Evolutionary conservation across 2,329 filamentous ascomycete species (phyloP).

Genomic region (Aschersonia sp.): DNA sequence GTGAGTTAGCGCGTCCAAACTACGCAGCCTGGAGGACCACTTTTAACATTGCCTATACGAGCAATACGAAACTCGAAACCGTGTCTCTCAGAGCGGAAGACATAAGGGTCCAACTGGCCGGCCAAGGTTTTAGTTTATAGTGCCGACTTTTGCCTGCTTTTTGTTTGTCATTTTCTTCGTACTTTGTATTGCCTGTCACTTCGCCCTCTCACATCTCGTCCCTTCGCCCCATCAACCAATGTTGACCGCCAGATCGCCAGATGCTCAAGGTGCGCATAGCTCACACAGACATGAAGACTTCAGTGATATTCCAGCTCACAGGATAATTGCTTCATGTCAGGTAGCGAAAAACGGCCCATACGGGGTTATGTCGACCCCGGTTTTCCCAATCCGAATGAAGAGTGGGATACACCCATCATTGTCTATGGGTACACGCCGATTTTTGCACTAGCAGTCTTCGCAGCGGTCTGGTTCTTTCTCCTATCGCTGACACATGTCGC

Average conservation of each 20-base stretch:
- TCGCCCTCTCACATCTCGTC: background rate
- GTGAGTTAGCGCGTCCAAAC: no score
- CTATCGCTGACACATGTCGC: slow-evolving; percentile 21
- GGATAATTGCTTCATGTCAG: background rate
- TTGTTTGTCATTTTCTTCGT: background rate
- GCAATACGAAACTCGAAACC: no score
- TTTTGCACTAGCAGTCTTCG: slow-evolving; percentile 27
- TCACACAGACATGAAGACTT: background rate
- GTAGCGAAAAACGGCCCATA: background rate
- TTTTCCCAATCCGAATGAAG: slow-evolving; percentile 31
- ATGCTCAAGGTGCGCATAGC: background rate
- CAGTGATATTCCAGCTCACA: background rate
- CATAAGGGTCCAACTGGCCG: no score
- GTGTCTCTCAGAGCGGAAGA: no score
- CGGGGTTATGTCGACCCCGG: slow-evolving; percentile 33
- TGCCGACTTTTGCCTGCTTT: no score
- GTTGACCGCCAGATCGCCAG: background rate
- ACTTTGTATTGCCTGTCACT: background rate
- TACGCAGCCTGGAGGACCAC: no score
- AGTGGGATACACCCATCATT: slow-evolving; percentile 31
- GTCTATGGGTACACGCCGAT: slow-evolving; percentile 35
- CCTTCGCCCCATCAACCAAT: background rate
- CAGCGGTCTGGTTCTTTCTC: slow-evolving; percentile 26
- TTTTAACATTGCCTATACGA: no score
- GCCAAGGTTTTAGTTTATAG: no score